A percentile compares a stretch with the other conserved stretches of the same genome.
Evolutionary conservation across 1,284 basidiomycete species (phyloP).

Genomic region (Ceratobasidium sp.): DNA sequence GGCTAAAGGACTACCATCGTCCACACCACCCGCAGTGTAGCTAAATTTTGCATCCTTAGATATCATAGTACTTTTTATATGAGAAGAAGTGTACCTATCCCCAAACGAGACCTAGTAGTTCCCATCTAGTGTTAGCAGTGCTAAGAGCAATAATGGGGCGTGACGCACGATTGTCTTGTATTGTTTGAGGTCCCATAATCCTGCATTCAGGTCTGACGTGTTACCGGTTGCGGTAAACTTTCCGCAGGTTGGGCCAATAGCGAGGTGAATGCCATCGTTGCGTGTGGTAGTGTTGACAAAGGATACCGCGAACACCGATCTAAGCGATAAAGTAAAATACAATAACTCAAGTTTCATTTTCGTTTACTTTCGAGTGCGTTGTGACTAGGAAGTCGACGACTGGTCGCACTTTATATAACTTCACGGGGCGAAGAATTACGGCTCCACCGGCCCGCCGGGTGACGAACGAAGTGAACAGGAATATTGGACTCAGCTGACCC

Average conservation of each 20-base stretch:
- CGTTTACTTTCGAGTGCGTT: neutral
- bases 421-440: neutral
- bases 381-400: neutral
- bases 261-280: conserved; percentile 48
- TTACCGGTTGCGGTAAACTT: conserved; percentile 44
- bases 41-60: conserved; percentile 53
- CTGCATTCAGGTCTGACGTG: conserved; percentile 63
- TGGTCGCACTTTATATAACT: conserved; percentile 5
- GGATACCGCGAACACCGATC: conserved; percentile 20
- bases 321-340: neutral
- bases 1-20: conserved; percentile 56
- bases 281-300: conserved; percentile 29
- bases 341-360: neutral
- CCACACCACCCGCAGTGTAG: conserved; percentile 57
- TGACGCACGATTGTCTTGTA: conserved; percentile 61
- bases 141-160: neutral
- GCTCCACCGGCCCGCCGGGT: conserved; percentile 13
- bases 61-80: conserved; percentile 3
- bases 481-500: conserved; percentile 14
- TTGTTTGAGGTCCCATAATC: conserved; percentile 56
- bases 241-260: conserved; percentile 45
- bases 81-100: conserved; percentile 8
- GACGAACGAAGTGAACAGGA: neutral
- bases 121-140: neutral
- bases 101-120: conserved; percentile 10